Conservation (phyloP, 129 eudicot species). For the Flaveria brownii region DNA sequence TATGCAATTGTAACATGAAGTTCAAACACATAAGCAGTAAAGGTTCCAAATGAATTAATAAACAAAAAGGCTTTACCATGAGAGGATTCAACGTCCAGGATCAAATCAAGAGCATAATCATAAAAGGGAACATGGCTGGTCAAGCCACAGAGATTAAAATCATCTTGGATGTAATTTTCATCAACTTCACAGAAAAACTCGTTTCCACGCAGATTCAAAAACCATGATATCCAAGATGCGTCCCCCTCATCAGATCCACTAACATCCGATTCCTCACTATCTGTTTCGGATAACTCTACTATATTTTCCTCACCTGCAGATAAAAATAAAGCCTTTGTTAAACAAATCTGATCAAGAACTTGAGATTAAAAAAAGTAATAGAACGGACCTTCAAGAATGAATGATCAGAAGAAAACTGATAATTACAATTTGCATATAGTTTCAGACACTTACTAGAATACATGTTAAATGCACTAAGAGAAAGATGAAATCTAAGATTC, state of each 20-base stretch:
- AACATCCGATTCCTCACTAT: slow-evolving; percentile 85
- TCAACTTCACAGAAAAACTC: slow-evolving; percentile 92
- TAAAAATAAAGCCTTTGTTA: slow-evolving; percentile 13
- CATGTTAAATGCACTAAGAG: too few species aligned
- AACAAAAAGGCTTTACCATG: slow-evolving; percentile 48
- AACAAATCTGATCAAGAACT: neutral
- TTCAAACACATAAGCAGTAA: neutral
- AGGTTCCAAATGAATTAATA: neutral
- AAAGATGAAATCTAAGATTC: too few species aligned
- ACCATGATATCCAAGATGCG: slow-evolving; percentile 92
- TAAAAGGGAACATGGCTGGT: slow-evolving; percentile 86
- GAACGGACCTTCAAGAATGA: too few species aligned
- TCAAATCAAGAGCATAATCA: slow-evolving; percentile 86
- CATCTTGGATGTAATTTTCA: slow-evolving; percentile 92
- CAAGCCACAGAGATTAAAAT: slow-evolving; percentile 85
- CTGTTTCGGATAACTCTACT: slow-evolving; percentile 84
- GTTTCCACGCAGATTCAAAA: slow-evolving; percentile 89
- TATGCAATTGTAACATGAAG: neutral
- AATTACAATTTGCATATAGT: too few species aligned
- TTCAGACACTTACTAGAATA: too few species aligned
- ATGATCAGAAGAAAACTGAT: neutral
- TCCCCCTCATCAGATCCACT: slow-evolving; percentile 93
- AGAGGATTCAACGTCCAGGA: slow-evolving; percentile 86
- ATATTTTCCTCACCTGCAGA: slow-evolving; percentile 28
- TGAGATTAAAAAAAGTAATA: neutral